A percentile compares a stretch with the other conserved stretches of the same genome.
phyloP scores from a whole-genome alignment of 441 rosid species.

The Metrosideros polymorpha region DNA sequence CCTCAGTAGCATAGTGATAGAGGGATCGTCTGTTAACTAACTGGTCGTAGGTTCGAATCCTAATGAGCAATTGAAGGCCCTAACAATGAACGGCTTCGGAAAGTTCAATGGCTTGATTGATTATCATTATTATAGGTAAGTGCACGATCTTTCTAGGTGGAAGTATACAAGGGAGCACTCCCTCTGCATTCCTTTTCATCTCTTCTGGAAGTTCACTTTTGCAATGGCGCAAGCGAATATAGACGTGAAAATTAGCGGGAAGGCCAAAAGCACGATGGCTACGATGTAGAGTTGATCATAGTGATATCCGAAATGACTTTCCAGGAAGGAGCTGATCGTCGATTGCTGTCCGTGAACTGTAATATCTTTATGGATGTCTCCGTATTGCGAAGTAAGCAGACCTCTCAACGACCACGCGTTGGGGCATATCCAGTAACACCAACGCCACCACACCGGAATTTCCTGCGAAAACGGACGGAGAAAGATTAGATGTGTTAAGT shows the following conservation, averaged over 20 bases:
- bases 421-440: conserved; percentile 32
- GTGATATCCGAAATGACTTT: conserved; percentile 13
- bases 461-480: not conserved
- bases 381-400: conserved; percentile 26
- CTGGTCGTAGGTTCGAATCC: too few species aligned
- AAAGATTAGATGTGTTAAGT: not conserved
- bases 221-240: conserved; percentile 14
- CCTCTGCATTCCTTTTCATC: not conserved
- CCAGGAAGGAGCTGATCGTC: conserved; percentile 12
- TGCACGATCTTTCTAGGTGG: not conserved
- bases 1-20: too few species aligned
- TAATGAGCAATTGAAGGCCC: not conserved
- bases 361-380: conserved; percentile 18
- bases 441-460: conserved; percentile 33
- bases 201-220: conserved; percentile 26
- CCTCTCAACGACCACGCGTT: conserved; percentile 27
- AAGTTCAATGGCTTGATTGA: not conserved
- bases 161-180: not conserved
- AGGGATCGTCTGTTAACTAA: too few species aligned
- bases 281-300: conserved; percentile 9
- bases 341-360: conserved; percentile 18
- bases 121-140: not conserved
- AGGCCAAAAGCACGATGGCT: conserved; percentile 13
- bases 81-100: not conserved
- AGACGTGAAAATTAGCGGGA: conserved; percentile 19